Base-by-base conservation (phyloP, 306 rosid genomes). In the Ochetophila trinervis region DNA sequence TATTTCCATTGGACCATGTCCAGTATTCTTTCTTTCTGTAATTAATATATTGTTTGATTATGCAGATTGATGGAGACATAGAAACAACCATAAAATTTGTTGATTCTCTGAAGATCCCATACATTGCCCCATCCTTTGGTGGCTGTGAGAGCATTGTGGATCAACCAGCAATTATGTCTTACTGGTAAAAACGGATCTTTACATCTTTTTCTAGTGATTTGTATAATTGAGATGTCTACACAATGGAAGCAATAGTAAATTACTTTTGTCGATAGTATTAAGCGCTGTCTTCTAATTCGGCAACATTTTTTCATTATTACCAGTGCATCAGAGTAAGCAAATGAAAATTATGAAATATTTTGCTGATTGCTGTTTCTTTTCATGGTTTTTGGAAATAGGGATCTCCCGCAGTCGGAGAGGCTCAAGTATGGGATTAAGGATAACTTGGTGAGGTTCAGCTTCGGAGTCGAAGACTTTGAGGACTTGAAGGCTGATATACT, bases 101-200 rank as follows among this genome's bases (percentile, higher is more conserved):
- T 60, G 98, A 92, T 76, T 68, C 98, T 30, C 86, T 92, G 64
- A 89, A 78, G 77, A 89, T 92, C 78, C 98, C 98, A 40, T 89
- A 92, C 48, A 92, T 89, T 77, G 98, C 96, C 22, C 87, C 98
- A 8, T 92, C 98, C 44, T 92, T 92, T 66, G 98, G 98, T 82
- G 98, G 98, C 67, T 87, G 95, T 71, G 98, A 92, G 80, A 92
- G 98, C 87, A 92, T 92, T 55, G 93, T 91, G 75, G 95, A 88
- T 74, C 97, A 91, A 79, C 97, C 96, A 60, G 97, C 97, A 19
- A 83, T 86, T 54, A 88, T 91, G 96, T 91, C 97, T 60, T 91
- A 91, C 71, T 88, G 96, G 96, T 91, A 89, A 27, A 27, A 27
- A 27, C 32, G 2, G 32, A 27, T 1, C 32, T 27, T 27, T 27